These are phyloP conservation scores for Oryza meridionalis DNA, from an alignment of 176 grass and related monocot genomes.

Conservation along the genomic window DNA sequence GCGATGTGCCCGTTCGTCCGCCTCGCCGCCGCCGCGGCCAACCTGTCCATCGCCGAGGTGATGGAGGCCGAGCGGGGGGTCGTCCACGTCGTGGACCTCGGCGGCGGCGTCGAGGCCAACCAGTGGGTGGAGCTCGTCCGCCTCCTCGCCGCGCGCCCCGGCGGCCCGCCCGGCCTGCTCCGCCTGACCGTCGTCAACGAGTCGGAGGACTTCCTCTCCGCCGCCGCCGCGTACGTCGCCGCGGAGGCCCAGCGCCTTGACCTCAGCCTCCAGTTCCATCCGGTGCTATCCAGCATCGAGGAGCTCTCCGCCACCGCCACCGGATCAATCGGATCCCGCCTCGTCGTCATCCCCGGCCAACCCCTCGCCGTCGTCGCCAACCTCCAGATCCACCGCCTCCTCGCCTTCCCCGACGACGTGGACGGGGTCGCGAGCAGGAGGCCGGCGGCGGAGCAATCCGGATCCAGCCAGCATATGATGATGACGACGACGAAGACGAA, in stretches of 20 bases:
- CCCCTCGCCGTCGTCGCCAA: conserved; percentile 54
- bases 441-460: too few species aligned
- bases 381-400: conserved; percentile 56
- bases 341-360: conserved; percentile 45
- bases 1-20: conserved; percentile 64
- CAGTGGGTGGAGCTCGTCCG: conserved; percentile 65
- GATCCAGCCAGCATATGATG: neutral
- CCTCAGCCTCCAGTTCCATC: conserved; percentile 51
- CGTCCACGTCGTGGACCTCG: conserved; percentile 67
- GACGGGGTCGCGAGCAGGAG: conserved; percentile 1
- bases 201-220: conserved; percentile 39
- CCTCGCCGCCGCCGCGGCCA: conserved; percentile 36
- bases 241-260: conserved; percentile 49
- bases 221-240: conserved; percentile 36
- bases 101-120: conserved; percentile 29
- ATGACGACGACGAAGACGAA: neutral
- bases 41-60: conserved; percentile 53
- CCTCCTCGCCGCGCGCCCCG: conserved; percentile 39
- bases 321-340: conserved; percentile 12
- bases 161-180: conserved; percentile 37
- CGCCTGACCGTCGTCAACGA: conserved; percentile 53
- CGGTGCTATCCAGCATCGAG: conserved; percentile 37
- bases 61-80: conserved; percentile 33
- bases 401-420: neutral
- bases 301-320: neutral